Base-by-base conservation (phyloP, 2,329 filamentous ascomycete species). In the Verticillium alfalfae region DNA sequence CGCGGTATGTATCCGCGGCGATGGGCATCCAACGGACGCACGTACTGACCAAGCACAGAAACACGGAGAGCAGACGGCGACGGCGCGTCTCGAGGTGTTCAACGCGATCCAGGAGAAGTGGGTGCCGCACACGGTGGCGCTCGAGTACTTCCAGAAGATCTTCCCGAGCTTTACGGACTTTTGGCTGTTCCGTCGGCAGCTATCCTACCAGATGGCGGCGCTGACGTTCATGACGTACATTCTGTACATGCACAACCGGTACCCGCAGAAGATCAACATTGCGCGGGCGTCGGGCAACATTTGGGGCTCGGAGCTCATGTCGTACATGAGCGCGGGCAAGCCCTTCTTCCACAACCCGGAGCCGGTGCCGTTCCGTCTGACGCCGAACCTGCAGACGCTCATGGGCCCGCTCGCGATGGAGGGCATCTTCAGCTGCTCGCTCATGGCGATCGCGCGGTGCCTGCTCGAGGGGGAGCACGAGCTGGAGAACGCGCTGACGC, bases 141-240 rank as follows among this genome's bases (percentile, higher is more conserved):
- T 96, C 60, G 88, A 96, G 67, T 97, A 94, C 79, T 97, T 97
- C 85, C 91, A 93, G 72, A 82, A 84, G 67, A 91, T 88, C 5
- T 98, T 95, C 77, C 90, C 93, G 36, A 89, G 91, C 65, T 99
- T 92, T 75, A 87, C 91, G 56, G 93, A 97, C 70, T 97, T 98
- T 81, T 99, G 94, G 93, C 85, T 99, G 62, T 99, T 99, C 91
- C 91, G 95, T 63, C 89, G 93, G 63, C 93, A 97, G 67, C 97
- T 99, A 78, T 91, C 92, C 26, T 97, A 98, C 80, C 95, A 99
- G 77, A 88, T 97, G 64, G 94, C 95, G 22, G 88, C 93, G 1
- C 84, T 98, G 66, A 97, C 95, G 1, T 99, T 99, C 79, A 97
- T 99, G 90, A 98, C 95, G 4, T 99, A 98, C 73, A 90, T 97